These are phyloP conservation scores for Fusarium sp. DNA, from an alignment of 2,329 filamentous ascomycete species.

Conservation along the genomic window DNA sequence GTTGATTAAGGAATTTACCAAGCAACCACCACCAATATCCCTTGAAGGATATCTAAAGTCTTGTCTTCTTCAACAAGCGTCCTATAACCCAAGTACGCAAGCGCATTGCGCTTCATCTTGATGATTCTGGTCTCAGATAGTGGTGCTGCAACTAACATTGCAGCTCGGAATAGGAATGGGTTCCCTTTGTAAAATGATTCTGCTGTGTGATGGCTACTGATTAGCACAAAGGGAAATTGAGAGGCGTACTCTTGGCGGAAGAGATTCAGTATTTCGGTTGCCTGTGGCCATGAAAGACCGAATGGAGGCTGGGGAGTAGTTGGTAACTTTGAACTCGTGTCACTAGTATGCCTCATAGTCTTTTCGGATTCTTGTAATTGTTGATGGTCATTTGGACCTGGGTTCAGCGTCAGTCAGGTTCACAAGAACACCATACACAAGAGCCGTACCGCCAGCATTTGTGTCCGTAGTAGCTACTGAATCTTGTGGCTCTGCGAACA, in stretches of 20 bases:
- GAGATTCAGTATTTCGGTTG: constrained; percentile 51
- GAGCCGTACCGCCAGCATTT: neutral
- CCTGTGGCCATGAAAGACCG: constrained; percentile 56
- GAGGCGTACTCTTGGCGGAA: constrained; percentile 52
- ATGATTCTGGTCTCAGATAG: constrained; percentile 46
- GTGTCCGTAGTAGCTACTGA: neutral
- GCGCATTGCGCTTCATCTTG: constrained; percentile 58
- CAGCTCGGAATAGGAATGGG: constrained; percentile 55
- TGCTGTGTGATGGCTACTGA: constrained; percentile 50
- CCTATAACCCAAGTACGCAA: constrained; percentile 58
- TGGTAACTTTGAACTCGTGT: neutral
- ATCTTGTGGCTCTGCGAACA: neutral
- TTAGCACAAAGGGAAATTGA: constrained; percentile 55
- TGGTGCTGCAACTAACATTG: constrained; percentile 55
- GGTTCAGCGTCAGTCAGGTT: neutral
- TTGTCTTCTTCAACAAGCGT: constrained; percentile 57
- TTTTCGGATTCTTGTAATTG: neutral
- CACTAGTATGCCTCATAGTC: neutral
- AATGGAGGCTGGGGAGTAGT: constrained; percentile 46
- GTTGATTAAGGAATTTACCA: constrained; percentile 53
- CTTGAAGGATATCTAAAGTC: constrained; percentile 60
- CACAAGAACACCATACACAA: neutral
- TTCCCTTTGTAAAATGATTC: constrained; percentile 50
- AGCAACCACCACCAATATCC: constrained; percentile 58
- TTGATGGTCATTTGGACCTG: neutral